phyloP scores from a whole-genome alignment of 2,329 filamentous ascomycete species.

The Gaeumannomyces sp. region DNA sequence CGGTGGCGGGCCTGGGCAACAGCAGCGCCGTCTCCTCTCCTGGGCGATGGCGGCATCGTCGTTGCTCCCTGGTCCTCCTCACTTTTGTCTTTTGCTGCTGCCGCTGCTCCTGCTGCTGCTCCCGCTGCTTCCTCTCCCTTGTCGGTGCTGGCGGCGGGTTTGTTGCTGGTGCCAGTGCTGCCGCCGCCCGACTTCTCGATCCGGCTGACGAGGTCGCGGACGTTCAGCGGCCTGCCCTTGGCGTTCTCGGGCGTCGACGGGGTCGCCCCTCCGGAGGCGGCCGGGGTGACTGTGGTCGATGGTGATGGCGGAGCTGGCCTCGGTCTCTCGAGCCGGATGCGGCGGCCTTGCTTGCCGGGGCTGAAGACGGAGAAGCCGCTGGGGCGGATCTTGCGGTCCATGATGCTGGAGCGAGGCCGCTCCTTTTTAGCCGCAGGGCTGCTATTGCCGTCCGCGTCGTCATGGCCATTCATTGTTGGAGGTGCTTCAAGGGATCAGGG shows the following conservation, averaged over 20 bases:
- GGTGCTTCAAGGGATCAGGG: neutral
- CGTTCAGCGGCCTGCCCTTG: constrained; percentile 15
- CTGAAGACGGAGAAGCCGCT: constrained; percentile 23
- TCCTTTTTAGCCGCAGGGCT: neutral
- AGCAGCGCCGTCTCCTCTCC: neutral
- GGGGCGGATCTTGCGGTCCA: constrained; percentile 18
- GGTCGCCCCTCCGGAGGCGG: neutral
- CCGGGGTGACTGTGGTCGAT: neutral
- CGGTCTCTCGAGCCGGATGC: neutral
- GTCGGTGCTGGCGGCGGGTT: no score
- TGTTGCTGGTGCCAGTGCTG: constrained; percentile 1
- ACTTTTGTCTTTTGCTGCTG: neutral
- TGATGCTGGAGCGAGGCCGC: constrained; percentile 13
- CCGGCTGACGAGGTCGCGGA: constrained; percentile 27
- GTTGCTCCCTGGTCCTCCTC: neutral
- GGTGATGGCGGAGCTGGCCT: neutral
- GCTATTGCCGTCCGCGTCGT: neutral
- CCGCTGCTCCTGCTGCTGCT: no score
- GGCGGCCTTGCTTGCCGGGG: constrained; percentile 12
- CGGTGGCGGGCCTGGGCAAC: neutral
- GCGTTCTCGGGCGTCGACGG: constrained; percentile 11
- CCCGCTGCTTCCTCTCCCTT: no score
- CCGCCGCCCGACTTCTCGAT: constrained; percentile 19
- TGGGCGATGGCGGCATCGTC: neutral
- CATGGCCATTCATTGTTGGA: neutral